Percentiles rank a stretch among this genome's conserved stretches.
These are phyloP conservation scores for Juncus effusus DNA, from an alignment of 176 grass and related monocot species.

Conservation along the genomic window DNA sequence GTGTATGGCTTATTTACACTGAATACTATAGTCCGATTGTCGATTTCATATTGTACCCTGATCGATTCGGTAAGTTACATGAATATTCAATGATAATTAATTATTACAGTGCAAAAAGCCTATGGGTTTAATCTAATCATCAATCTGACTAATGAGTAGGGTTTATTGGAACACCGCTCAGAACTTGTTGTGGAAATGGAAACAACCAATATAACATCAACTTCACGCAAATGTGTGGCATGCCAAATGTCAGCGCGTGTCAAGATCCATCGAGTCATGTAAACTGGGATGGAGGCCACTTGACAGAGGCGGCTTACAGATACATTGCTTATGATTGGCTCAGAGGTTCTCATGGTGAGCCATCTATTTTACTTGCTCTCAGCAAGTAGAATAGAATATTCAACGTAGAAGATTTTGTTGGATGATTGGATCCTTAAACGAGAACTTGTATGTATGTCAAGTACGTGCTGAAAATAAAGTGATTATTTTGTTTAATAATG, in stretches of 20 bases:
- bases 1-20: constrained; percentile 20
- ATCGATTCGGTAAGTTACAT: constrained; percentile 14
- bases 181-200: constrained; percentile 26
- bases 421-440: too few relatives aligned
- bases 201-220: constrained; percentile 60
- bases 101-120: too few relatives aligned
- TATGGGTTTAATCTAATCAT: too few relatives aligned
- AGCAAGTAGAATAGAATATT: not conserved
- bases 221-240: constrained; percentile 52
- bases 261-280: constrained; percentile 46
- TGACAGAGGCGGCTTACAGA: constrained; percentile 69
- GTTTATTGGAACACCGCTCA: constrained; percentile 22
- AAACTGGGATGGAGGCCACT: constrained; percentile 78
- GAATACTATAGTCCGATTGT: constrained; percentile 18
- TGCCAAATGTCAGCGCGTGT: constrained; percentile 44
- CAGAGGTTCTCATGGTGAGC: constrained; percentile 57
- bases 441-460: too few relatives aligned
- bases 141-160: not conserved
- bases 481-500: too few relatives aligned
- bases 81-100: too few relatives aligned
- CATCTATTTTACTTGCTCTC: constrained; percentile 36
- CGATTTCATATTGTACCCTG: constrained; percentile 14
- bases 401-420: too few relatives aligned
- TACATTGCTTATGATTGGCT: constrained; percentile 64
- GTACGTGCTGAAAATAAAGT: too few relatives aligned